Evolutionary conservation across 2,329 filamentous ascomycete species (phyloP), one percentile per base, ranked within the genome.

Genomic region (Trichoderma hamatum): DNA sequence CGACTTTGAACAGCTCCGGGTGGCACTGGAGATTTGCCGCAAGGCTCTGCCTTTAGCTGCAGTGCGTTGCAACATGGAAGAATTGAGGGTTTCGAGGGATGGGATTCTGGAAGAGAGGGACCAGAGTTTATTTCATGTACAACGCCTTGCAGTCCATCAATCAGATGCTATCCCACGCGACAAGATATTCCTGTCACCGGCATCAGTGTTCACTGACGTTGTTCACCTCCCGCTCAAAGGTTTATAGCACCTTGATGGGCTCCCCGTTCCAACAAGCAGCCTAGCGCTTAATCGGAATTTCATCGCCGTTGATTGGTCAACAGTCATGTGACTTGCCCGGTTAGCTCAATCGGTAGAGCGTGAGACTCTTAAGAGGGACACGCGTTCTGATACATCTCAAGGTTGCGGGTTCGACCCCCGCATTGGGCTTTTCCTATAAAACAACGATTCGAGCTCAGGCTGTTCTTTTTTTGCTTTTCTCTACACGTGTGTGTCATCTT

Each of bases 331-430:
- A 32, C 30, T 49, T 49, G 78, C 78, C 78, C 75, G 77, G 78
- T 78, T 79, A 79, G 78, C 78, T 79, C 78, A 79, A 79, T 79
- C 77, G 78, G 78, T 89, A 90, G 88, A 90, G 87, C 88, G 87
- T 89, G 84, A 89, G 88, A 89, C 88, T 90, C 88, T 87, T 86
- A 86, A 5, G 19, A 26, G 43, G 52, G 36, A 49, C 34, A 68
- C 66, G 62, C 66, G 58, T 61, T 68, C 66, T 68, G 66, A 68
- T 68, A 26, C 58, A 85, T 84, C 83, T 85, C 82, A 84, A 85
- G 83, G 82, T 81, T 85, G 83, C 81, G 82, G 82, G 85, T 86
- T 85, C 83, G 82, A 84, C 78, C 79, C 78, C 78, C 78, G 77
- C 78, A 78, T 80, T 75, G 79, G 78, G 76, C 78, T 80, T 52